Conservation (phyloP, 2,329 filamentous ascomycete species). For the Trichoderma koningiopsis region DNA sequence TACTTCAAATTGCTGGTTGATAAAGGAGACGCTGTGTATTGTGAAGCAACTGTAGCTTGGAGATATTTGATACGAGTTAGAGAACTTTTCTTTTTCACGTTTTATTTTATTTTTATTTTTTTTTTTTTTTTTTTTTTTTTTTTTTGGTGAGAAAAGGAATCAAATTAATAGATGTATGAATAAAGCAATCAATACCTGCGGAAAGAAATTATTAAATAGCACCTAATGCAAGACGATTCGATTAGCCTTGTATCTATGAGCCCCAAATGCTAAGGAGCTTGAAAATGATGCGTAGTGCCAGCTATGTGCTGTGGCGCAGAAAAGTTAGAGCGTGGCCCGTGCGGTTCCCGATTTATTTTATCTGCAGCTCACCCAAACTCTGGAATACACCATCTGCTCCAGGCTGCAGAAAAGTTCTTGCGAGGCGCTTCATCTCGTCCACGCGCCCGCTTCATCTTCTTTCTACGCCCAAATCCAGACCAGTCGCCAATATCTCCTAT, state of each 20-base stretch:
- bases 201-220: too few species aligned
- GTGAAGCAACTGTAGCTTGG: background rate
- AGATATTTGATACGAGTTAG: background rate
- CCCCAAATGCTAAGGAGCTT: background rate
- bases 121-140: background rate
- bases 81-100: too few species aligned
- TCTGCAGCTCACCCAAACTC: background rate
- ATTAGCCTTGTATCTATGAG: background rate
- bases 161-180: background rate
- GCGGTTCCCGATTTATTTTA: slow-evolving; percentile 27
- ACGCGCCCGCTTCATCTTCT: background rate
- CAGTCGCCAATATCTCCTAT: background rate
- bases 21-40: background rate
- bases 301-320: slow-evolving; percentile 10
- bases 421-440: background rate
- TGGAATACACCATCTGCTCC: slow-evolving; percentile 14
- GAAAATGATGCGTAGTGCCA: background rate
- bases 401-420: background rate
- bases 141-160: background rate
- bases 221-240: too few species aligned
- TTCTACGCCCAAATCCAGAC: background rate
- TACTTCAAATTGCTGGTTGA: background rate
- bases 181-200: background rate
- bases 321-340: slow-evolving; percentile 28
- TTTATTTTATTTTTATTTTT: too few species aligned